phyloP scores from a whole-genome alignment of 371 early-diverging fungal genomes.

The Mortierella sp. region DNA sequence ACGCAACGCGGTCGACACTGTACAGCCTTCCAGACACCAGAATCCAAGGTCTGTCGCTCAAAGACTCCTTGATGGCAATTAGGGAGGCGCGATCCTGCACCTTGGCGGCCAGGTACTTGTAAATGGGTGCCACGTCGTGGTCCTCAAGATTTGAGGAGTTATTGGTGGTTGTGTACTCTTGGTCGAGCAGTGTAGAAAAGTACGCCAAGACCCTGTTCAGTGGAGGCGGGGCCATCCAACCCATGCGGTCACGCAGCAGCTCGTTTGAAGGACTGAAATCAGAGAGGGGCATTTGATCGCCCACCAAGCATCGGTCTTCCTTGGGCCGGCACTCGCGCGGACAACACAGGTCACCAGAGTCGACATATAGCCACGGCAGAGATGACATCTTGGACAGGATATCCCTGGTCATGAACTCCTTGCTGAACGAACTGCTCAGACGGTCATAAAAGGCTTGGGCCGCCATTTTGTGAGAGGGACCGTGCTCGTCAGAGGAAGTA shows the following conservation, averaged over 20 bases:
- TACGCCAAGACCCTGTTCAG: not conserved
- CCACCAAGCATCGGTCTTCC: not conserved
- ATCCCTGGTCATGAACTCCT: not conserved
- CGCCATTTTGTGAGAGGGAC: not conserved
- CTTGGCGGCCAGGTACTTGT: not conserved
- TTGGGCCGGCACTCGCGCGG: conserved; percentile 10
- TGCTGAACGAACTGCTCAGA: not conserved
- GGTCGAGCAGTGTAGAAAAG: not conserved
- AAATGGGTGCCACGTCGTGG: not conserved
- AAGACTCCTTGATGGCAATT: not conserved
- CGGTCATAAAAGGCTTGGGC: not conserved
- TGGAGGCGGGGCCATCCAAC: not conserved
- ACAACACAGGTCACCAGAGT: not conserved
- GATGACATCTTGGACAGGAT: not conserved
- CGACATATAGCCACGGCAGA: not conserved
- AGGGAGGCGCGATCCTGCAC: not conserved
- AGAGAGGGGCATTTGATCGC: not conserved
- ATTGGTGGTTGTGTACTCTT: no score
- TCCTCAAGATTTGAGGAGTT: not conserved
- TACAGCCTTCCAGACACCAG: not conserved
- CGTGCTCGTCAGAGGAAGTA: not conserved
- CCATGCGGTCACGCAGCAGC: not conserved
- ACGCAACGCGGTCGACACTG: not conserved
- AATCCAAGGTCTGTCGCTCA: conserved; percentile 4
- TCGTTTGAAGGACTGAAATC: not conserved